Percentiles rank a stretch among this genome's conserved stretches.
Conservation (phyloP, 257 asterid genomes). For the Osmanthus fragrans region DNA sequence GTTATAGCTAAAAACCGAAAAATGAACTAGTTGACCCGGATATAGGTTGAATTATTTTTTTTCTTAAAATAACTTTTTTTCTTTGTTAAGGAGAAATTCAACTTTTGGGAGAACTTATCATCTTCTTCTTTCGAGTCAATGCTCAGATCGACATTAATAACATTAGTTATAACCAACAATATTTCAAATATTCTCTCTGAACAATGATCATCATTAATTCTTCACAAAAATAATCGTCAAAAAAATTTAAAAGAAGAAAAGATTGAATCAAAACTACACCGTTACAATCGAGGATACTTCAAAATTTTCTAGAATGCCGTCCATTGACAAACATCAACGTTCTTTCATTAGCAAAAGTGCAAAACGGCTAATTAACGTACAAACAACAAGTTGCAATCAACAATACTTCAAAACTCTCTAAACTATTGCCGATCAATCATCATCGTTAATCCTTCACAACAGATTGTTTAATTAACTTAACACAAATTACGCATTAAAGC, state of each 20-base stretch:
- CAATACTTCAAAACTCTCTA: background rate
- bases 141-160: too few relatives aligned
- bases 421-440: background rate
- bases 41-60: too few relatives aligned
- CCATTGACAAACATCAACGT: background rate
- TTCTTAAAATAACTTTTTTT: too few relatives aligned
- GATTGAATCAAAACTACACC: background rate
- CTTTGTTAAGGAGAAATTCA: too few relatives aligned
- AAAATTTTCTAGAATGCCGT: background rate
- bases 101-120: too few relatives aligned
- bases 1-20: too few relatives aligned
- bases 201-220: too few relatives aligned
- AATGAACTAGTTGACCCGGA: too few relatives aligned
- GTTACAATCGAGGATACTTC: background rate
- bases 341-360: background rate
- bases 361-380: background rate
- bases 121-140: background rate
- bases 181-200: background rate
- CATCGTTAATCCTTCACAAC: background rate
- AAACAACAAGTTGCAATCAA: background rate
- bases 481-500: background rate
- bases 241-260: too few relatives aligned
- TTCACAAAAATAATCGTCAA: too few relatives aligned
- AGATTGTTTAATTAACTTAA: background rate
- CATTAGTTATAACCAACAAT: too few relatives aligned